Evolutionary conservation across 2,329 filamentous ascomycete species (phyloP), one percentile per base, ranked within the genome.

Genomic region (Fusarium kyushuense): DNA sequence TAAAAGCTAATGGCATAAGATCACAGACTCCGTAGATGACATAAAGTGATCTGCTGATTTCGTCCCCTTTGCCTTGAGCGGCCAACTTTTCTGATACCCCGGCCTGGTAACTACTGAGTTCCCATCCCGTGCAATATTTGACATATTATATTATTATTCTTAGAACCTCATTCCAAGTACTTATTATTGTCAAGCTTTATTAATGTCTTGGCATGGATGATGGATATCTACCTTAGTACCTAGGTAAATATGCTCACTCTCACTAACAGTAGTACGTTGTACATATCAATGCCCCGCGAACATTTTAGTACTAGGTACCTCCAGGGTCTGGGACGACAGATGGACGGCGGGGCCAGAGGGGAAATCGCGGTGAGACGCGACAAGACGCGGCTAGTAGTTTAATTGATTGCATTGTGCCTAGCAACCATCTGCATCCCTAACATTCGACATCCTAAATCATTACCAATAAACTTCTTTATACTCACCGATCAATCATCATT

Each of bases 321-420:
- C 5, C 16, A 42, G 40, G 40, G 9, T 42, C 9, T 42, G 14
- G 17, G 40, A 38, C 14, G 19, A 42, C 23, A 27, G 16, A 17
- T 9, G 17, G 7, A 38, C 48, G 42, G 65, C 40, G 54, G 65
- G 59, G 54, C 49, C 21, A 41, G n/a, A 35, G 47, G 33, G 54
- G 47, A 33, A 40, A n/a, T 49, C 55, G 56, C 56, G 65, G 23
- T 25, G 29, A n/a, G 27, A 54, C 65, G 65, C 42, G 66, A 58
- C 41, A 12, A 23, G 45, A 59, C 66, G 62, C 57, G 62, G 54
- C 47, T 25, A 35, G 56, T 63, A 32, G 61, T 63, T 69, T 67
- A 69, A 70, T 70, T 70, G 66, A 67, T 58, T 69, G 17, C 36
- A 49, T 49, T 27, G 14, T 51, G 47, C 47, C 47, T 8, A 9